Base-by-base conservation (phyloP, 2,329 filamentous ascomycete species). In the Diaporthe citrichinensis region DNA sequence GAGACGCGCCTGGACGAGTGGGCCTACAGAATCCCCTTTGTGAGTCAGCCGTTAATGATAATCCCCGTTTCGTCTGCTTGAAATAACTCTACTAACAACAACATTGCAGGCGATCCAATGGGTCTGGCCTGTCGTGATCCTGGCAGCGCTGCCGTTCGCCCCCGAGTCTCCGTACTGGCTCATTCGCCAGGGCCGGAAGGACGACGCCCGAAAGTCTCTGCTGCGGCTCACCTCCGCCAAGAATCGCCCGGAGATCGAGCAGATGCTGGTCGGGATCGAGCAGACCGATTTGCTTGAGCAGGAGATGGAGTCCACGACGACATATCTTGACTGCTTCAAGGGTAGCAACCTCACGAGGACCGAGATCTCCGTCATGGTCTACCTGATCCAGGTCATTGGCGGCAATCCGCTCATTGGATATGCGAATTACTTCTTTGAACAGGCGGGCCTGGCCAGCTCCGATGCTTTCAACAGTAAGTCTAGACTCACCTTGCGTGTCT, bases 281-380 rank as follows among this genome's bases (percentile, higher is more conserved):
- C 85, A 90, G 77, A 90, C 89, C 5, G 87, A 90, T 76, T 84
- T 87, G 79, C 80, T 87, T 74, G 88, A 90, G 78, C 85, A 85
- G 78, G 78, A 82, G 36, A 76, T 85, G 72, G 85, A 85, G 15
- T 82, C 82, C 7, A 87, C 88, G 1, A 84, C 85, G 0, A 83
- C 79, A 0, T 91, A 90, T 78, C 76, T 77, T 20, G 88, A 91
- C 79, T 89, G 88, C 79, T 91, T 92, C 84, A 85, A 82, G 55
- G 87, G 88, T 9, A 78, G 85, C 46, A 87, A 92, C 78, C 82
- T 88, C 0, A 85, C 87, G 20, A 84, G 89, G n/a, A 90, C 89
- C 8, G 88, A 90, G 78, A 87, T 90, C 36, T 87, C 88, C 0
- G 81, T 87, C 53, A 83, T 85, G 25, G 84, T 88, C 59, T 90